These are phyloP conservation scores for Botrytis squamosa DNA, from an alignment of 2,329 filamentous ascomycete genomes.

Conservation along the genomic window DNA sequence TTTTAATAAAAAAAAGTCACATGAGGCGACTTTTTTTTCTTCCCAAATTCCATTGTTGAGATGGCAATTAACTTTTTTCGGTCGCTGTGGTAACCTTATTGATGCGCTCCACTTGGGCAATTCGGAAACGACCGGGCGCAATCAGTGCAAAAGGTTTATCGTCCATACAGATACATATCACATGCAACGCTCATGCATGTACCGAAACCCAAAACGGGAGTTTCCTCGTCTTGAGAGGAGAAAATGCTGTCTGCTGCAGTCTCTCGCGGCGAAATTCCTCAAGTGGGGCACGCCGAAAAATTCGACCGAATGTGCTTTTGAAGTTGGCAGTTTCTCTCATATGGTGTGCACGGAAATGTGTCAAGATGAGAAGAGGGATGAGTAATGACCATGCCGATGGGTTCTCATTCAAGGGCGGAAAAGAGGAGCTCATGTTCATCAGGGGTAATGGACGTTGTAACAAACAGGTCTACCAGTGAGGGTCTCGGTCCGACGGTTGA, in stretches of 20 bases:
- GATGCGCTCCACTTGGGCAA: slow-evolving; percentile 8
- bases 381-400: background rate
- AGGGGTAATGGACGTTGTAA: background rate
- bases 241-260: background rate
- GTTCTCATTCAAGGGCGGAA: background rate
- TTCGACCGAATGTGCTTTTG: slow-evolving; percentile 9
- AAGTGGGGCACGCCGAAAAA: slow-evolving; percentile 10
- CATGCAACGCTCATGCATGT: slow-evolving; percentile 12
- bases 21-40: background rate
- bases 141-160: background rate
- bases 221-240: background rate
- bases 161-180: slow-evolving; percentile 1
- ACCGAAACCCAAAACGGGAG: slow-evolving; percentile 10
- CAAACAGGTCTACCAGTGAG: background rate
- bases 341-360: background rate
- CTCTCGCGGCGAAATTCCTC: background rate
- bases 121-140: background rate
- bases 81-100: background rate
- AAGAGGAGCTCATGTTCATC: background rate
- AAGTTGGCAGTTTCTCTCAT: background rate
- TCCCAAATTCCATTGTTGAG: background rate
- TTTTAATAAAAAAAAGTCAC: background rate
- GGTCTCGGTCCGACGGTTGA: background rate
- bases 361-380: background rate
- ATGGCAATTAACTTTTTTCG: background rate